Evolutionary conservation across 2,329 filamentous ascomycete species (phyloP), one percentile per base, ranked within the genome.

Genomic region (Phyllosticta paracitricarpa): DNA sequence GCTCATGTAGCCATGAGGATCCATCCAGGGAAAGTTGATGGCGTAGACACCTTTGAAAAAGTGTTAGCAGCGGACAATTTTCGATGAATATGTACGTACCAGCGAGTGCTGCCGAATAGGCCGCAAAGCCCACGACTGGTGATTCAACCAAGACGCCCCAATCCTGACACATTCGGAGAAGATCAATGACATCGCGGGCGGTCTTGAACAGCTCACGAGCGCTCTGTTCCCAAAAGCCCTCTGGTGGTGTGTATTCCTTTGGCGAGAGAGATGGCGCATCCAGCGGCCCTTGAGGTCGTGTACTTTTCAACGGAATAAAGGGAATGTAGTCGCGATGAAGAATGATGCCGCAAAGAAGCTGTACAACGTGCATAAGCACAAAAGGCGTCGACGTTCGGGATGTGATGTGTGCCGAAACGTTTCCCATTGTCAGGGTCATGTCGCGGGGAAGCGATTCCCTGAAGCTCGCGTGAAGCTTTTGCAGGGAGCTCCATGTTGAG

Each of bases 251-350:
- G 52, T 75, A 74, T 61, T 77, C 73, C 6, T 79, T 76, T 12
- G 78, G 69, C 2, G 79, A 74, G 61, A 86, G 84, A 0, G 74
- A 75, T 2, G 84, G 82, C 57, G 78, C 77, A 65, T 88, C 86
- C 10, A 88, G 71, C 0, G 86, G 86, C 2, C 82, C 82, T 54
- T 76, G 68, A 2, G 82, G 82, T 65, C 78, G 78, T 24, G 71
- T 67, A 64, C 76, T 77, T 19, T 76, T 74, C 54, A 87, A 76
- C 1, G 86, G 83, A 17, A 87, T 79, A 67, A 87, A 88, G 0
- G 86, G 85, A 26, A 89, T 79, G 64, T 86, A 88, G 69, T 89
- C 85, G 64, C 86, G 79, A 67, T 88, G 84, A 28, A 89, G 77
- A 75, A 88, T 84, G 64, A 90, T 85, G 61, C 82, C 79, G 68